Evolutionary conservation across 2,329 filamentous ascomycete species (phyloP), one percentile per base, ranked within the genome.

Genomic region (Tympanopsis confertula): DNA sequence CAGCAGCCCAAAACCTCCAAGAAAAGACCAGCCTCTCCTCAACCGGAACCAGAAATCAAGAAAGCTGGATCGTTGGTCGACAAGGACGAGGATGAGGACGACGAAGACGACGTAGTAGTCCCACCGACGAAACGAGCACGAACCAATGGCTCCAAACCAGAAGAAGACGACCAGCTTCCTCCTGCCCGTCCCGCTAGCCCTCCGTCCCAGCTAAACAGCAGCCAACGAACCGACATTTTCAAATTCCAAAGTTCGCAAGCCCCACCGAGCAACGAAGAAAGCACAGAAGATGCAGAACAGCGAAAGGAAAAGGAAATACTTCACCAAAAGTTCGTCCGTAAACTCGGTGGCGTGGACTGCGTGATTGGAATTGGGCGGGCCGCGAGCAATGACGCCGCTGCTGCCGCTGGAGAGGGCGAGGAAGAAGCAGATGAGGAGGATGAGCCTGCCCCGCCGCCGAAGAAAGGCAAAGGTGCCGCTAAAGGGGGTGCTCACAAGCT

Each of bases 401-500:
- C 10, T 10, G 15, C 30, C 17, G 7, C 30, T 7, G 12, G 12
- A 7, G 65, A 62, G 2, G 62, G 59, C 13, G 66, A 48, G 3
- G 65, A 66, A 3, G 66, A 65, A 10, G 69, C 57, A 0, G 74
- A 59, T 3, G 55, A 53, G 2, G 58, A 61, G 3, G 64, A 47
- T 15, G 51, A 57, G 10, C 65, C 63, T 26, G 59, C 60, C 53
- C 60, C n/a, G 51, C 61, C 41, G 29, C 19, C 37, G n/a, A 12
- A 37, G 13, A 57, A 51, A 40, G 35, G 45, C 0, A 53, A 48
- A 80, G 76, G 50, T 61, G 64, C 30, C 5, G 65, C 60, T 3
- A 64, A 59, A 41, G 53, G 50, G 10, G 30, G 30, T 17, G 30
- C 10, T 10, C 51, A 57, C 38, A 84, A 83, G 49, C 63, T 85